Conservation (phyloP, 208 protist species). For the Trypanosoma caninum region DNA sequence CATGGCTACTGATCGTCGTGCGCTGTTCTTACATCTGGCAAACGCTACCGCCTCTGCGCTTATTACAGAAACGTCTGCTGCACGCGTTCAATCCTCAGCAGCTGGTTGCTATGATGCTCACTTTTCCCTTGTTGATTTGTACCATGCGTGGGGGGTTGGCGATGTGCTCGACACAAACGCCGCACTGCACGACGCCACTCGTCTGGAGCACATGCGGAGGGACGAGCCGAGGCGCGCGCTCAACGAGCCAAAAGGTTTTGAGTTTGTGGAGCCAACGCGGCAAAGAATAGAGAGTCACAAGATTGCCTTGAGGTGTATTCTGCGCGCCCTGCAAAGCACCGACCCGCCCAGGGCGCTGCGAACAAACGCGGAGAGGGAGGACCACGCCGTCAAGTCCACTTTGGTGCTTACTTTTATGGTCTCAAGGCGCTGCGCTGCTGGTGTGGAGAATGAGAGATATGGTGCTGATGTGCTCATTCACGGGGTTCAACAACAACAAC, state of each 20-base stretch:
- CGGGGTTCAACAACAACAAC: background rate
- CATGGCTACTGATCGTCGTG: slow-evolving; percentile 18
- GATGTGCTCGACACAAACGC: slow-evolving; percentile 32
- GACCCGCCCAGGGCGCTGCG: slow-evolving; percentile 15
- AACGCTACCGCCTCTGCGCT: slow-evolving; percentile 10
- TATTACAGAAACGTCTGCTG: background rate
- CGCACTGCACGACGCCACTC: slow-evolving; percentile 16
- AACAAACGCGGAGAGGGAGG: slow-evolving; percentile 18
- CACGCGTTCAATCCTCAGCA: background rate
- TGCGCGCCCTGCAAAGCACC: slow-evolving; percentile 14
- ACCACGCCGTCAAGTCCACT: slow-evolving; percentile 18
- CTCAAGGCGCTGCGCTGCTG: background rate
- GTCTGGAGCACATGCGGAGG: background rate
- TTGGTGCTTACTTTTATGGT: slow-evolving; percentile 23
- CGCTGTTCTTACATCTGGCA: slow-evolving; percentile 20
- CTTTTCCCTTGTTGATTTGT: slow-evolving; percentile 43
- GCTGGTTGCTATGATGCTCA: slow-evolving; percentile 1
- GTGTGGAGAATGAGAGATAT: background rate
- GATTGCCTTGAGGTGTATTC: background rate
- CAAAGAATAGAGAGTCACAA: background rate
- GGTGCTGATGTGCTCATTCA: background rate
- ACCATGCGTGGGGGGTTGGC: slow-evolving; percentile 38
- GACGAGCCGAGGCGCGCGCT: slow-evolving; percentile 4
- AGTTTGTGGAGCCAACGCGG: slow-evolving; percentile 14
- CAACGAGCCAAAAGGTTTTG: slow-evolving; percentile 21